Conservation (phyloP, 192 early-diverging fungal genomes). For the Glomus cerebriforme region DNA sequence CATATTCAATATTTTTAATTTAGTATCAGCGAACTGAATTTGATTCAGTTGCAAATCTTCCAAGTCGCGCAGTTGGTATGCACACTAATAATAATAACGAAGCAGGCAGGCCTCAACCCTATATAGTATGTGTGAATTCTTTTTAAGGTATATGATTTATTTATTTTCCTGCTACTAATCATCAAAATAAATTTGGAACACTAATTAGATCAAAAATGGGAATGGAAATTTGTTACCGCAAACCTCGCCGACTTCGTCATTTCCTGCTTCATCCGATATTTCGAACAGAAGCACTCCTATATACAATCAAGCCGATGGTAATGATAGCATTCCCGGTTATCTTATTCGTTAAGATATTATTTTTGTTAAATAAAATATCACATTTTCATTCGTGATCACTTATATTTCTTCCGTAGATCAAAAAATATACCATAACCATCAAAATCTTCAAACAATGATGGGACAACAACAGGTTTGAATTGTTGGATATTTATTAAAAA, state of each 20-base stretch:
- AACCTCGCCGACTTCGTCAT: neutral
- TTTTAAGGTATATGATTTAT: neutral
- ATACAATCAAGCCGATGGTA: slow-evolving; percentile 19
- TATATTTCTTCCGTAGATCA: neutral
- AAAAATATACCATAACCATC: neutral
- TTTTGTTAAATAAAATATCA: neutral
- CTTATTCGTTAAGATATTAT: neutral
- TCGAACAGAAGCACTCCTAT: slow-evolving; percentile 32
- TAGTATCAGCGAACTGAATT: neutral
- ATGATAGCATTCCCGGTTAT: neutral
- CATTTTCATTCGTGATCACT: neutral
- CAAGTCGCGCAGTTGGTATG: neutral
- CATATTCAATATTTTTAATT: neutral
- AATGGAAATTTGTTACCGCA: neutral
- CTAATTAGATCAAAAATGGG: slow-evolving; percentile 2
- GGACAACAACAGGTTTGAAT: slow-evolving; percentile 7
- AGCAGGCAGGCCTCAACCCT: slow-evolving; percentile 35
- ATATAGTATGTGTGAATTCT: slow-evolving; percentile 18
- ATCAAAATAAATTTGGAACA: neutral
- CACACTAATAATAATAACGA: neutral
- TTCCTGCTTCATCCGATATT: neutral
- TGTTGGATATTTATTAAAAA: neutral
- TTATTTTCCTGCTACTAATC: neutral
- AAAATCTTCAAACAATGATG: too few relatives aligned
- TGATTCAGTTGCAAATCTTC: neutral